Conservation (phyloP, 192 early-diverging fungal species). For the Lobosporangium transversale region DNA sequence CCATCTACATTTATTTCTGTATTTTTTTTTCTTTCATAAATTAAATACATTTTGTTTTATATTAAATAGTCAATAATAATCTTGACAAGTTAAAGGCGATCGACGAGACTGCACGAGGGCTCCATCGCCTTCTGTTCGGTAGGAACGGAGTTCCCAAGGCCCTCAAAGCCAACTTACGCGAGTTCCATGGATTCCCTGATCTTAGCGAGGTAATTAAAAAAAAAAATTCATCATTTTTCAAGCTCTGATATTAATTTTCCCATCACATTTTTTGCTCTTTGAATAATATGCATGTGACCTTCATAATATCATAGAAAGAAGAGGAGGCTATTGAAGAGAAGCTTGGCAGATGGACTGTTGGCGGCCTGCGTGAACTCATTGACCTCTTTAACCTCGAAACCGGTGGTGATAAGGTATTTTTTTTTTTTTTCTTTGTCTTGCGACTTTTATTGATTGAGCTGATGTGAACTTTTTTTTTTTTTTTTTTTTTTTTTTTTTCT, state of each 20-base stretch:
- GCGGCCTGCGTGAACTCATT: conserved; percentile 25
- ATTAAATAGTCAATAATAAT: conserved; percentile 19
- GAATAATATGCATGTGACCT: neutral
- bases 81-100: conserved; percentile 30
- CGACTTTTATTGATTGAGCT: neutral
- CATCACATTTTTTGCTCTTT: neutral
- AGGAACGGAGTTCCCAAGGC: conserved; percentile 19
- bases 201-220: conserved; percentile 29
- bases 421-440: neutral
- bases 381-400: conserved; percentile 31
- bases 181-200: conserved; percentile 23
- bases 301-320: conserved; percentile 17
- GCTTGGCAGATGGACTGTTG: conserved; percentile 17
- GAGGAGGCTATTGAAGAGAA: conserved; percentile 23
- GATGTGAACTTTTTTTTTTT: neutral
- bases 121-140: conserved; percentile 36
- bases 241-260: no score
- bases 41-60: no score
- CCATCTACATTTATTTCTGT: no score
- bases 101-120: conserved; percentile 20
- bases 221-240: neutral
- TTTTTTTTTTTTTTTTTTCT: neutral
- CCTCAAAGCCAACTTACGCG: conserved; percentile 25
- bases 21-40: no score
- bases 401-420: conserved; percentile 23